Evolutionary conservation across 805 yeast species (phyloP).

Genomic region (Ogataea kodamae): DNA sequence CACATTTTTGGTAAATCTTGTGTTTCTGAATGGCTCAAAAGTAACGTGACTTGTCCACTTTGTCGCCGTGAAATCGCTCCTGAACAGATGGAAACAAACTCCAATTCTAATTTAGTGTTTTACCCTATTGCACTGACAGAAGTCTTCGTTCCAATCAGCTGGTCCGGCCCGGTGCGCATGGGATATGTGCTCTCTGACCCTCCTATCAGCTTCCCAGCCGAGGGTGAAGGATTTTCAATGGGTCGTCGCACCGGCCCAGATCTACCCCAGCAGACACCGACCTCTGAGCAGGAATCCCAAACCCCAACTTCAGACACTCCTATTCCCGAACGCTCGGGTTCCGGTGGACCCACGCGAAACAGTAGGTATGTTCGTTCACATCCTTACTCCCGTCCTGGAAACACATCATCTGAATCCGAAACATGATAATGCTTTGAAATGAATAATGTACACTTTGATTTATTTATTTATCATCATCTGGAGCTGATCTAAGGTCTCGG

Average conservation of each 20-base stretch:
- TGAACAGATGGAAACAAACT: constrained; percentile 18
- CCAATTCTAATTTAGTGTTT: constrained; percentile 15
- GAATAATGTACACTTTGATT: no score
- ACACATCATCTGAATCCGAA: constrained; percentile 6
- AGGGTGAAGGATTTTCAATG: constrained; percentile 25
- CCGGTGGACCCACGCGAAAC: constrained; percentile 19
- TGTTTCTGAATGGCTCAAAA: constrained; percentile 71
- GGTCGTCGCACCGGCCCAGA: constrained; percentile 29
- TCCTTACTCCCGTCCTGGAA: constrained; percentile 18
- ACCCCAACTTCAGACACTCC: no score
- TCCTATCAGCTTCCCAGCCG: constrained; percentile 27
- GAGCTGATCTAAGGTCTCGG: constrained; percentile 32
- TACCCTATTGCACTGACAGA: constrained; percentile 32
- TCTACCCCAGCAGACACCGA: constrained; percentile 2
- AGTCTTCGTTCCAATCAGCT: constrained; percentile 29
- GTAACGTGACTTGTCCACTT: constrained; percentile 74
- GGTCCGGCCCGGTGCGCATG: constrained; percentile 25
- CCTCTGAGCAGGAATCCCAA: constrained; percentile 3
- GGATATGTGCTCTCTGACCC: constrained; percentile 27
- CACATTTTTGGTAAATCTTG: constrained; percentile 83
- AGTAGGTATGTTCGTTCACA: constrained; percentile 15
- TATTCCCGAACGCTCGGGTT: constrained; percentile 10
- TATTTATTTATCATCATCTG: constrained; percentile 21
- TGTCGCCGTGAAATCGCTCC: constrained; percentile 57
- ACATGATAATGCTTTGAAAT: constrained; percentile 1